Evolutionary conservation across 495 filamentous ascomycete species (phyloP).

Genomic region (Rhypophila decipiens): DNA sequence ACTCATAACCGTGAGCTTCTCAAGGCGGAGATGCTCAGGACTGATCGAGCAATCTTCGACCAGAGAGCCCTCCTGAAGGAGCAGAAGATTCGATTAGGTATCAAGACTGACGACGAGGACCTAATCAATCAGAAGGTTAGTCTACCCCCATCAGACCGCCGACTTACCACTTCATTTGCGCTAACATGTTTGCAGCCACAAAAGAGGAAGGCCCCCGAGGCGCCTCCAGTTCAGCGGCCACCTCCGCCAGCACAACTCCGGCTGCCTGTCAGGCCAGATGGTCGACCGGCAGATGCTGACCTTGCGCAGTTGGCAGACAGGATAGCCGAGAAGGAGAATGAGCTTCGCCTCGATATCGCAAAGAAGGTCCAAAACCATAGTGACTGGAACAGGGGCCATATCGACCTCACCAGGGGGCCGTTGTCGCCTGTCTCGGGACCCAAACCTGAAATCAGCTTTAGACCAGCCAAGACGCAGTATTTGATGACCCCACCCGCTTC

Average conservation of each 20-base stretch:
- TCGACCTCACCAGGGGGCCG: slow-evolving; percentile 77
- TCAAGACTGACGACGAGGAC: slow-evolving; percentile 92
- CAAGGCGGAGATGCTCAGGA: slow-evolving; percentile 66
- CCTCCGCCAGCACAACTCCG: slow-evolving; percentile 49
- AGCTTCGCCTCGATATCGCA: slow-evolving; percentile 70
- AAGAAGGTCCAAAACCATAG: slow-evolving; percentile 73
- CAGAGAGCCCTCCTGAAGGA: slow-evolving; percentile 74
- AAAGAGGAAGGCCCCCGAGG: slow-evolving; percentile 62
- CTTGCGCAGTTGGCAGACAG: slow-evolving; percentile 68
- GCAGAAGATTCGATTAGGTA: slow-evolving; percentile 76
- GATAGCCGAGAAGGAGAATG: slow-evolving; percentile 74
- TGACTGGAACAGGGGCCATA: slow-evolving; percentile 77
- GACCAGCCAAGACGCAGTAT: slow-evolving; percentile 75
- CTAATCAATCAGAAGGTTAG: slow-evolving; percentile 88
- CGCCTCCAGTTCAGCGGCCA: slow-evolving; percentile 47
- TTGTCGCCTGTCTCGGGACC: slow-evolving; percentile 66
- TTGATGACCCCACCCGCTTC: slow-evolving; percentile 82
- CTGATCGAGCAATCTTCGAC: slow-evolving; percentile 72
- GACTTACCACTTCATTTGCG: slow-evolving; percentile 17
- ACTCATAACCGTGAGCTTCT: slow-evolving; percentile 72
- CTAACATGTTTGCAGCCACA: slow-evolving; percentile 47
- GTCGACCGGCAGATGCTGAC: slow-evolving; percentile 65
- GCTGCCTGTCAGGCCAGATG: slow-evolving; percentile 63
- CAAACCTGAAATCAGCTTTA: slow-evolving; percentile 50
- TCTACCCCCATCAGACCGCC: slow-evolving; percentile 1